A percentile compares a stretch with the other conserved stretches of the same genome.
These are phyloP conservation scores for Phellinidium pouzarii DNA, from an alignment of 1,284 basidiomycete species.

Conservation along the genomic window DNA sequence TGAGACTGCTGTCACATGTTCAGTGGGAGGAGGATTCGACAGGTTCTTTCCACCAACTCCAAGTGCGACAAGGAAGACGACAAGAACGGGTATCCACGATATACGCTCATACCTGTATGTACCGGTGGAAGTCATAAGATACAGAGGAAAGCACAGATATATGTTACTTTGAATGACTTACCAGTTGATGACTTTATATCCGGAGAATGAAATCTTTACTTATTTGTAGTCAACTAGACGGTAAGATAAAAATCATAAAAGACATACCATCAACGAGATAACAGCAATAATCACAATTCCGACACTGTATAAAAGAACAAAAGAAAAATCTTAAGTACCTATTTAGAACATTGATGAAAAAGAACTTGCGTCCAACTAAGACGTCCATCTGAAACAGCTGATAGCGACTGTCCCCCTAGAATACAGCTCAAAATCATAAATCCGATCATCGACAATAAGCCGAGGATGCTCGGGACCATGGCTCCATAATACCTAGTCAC, in stretches of 20 bases:
- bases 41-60: conserved; percentile 70
- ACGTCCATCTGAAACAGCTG: conserved; percentile 58
- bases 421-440: conserved; percentile 77
- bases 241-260: background rate
- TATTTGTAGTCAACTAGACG: conserved; percentile 4
- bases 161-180: conserved; percentile 22
- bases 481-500: conserved; percentile 55
- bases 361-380: conserved; percentile 58
- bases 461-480: conserved; percentile 57
- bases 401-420: conserved; percentile 72
- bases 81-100: conserved; percentile 73
- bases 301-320: conserved; percentile 40
- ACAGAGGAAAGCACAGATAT: background rate
- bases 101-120: conserved; percentile 62
- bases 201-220: conserved; percentile 69
- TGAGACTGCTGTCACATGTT: conserved; percentile 44
- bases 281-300: conserved; percentile 84
- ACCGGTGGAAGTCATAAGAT: background rate
- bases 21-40: conserved; percentile 33
- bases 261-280: conserved; percentile 65
- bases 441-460: conserved; percentile 58
- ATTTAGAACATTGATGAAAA: conserved; percentile 1
- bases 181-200: conserved; percentile 70
- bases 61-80: conserved; percentile 70
- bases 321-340: background rate